These are phyloP conservation scores for Pleurostoma richardsiae DNA, from an alignment of 2,329 filamentous ascomycete species.

Conservation along the genomic window DNA sequence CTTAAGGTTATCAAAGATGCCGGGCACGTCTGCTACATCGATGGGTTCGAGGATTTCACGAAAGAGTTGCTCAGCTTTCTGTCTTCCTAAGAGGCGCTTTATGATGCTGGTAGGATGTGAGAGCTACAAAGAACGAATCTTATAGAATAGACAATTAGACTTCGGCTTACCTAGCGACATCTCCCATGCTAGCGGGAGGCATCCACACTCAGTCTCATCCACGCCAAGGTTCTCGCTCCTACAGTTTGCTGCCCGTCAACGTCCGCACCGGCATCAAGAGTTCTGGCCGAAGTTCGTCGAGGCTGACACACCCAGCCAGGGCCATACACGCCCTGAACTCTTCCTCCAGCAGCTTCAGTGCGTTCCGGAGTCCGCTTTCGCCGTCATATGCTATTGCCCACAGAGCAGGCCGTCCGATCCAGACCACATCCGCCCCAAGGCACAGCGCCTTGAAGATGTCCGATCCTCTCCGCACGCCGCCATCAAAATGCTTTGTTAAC, in stretches of 20 bases:
- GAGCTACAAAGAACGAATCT: too few relatives aligned
- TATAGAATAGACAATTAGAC: too few relatives aligned
- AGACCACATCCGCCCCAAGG: constrained; percentile 43
- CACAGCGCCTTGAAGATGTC: constrained; percentile 52
- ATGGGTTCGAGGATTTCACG: constrained; percentile 26
- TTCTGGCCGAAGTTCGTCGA: neutral
- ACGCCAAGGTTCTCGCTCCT: too few relatives aligned
- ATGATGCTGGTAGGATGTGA: too few relatives aligned
- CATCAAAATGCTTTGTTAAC: constrained; percentile 30
- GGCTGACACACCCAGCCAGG: constrained; percentile 1
- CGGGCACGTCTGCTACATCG: constrained; percentile 32
- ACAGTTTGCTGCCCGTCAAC: too few relatives aligned
- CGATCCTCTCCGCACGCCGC: constrained; percentile 46
- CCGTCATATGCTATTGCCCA: constrained; percentile 31
- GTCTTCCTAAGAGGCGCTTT: neutral
- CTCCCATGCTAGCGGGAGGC: too few relatives aligned
- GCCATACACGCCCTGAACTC: constrained; percentile 1
- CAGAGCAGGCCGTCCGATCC: constrained; percentile 40
- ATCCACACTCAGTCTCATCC: too few relatives aligned
- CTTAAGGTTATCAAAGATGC: constrained; percentile 28
- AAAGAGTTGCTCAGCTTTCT: constrained; percentile 12
- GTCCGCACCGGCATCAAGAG: neutral
- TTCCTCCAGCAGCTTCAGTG: constrained; percentile 1
- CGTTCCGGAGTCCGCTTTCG: neutral
- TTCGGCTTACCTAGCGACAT: too few relatives aligned